Percentiles rank a stretch among this genome's conserved stretches.
phyloP scores from a whole-genome alignment of 768 basidiomycete genomes.

The Chlorophyllum brunneum region DNA sequence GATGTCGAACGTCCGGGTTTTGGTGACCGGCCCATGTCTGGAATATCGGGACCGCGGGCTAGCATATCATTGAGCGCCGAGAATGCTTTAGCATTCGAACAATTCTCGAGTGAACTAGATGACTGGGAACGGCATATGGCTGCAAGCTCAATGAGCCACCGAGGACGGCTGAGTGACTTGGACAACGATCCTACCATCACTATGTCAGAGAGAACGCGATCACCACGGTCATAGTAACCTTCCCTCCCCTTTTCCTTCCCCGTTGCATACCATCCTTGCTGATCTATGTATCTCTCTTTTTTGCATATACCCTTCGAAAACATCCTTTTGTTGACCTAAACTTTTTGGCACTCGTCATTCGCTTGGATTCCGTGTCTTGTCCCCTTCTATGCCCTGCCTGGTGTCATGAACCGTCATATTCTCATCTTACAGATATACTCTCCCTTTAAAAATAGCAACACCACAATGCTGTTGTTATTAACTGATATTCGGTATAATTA shows the following conservation, averaged over 20 bases:
- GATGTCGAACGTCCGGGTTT: conserved; percentile 81
- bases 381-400: conserved; percentile 25
- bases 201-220: conserved; percentile 61
- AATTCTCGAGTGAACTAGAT: conserved; percentile 77
- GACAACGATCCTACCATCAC: conserved; percentile 50
- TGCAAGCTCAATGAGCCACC: conserved; percentile 72
- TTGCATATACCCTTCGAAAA: conserved; percentile 46
- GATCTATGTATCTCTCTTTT: conserved; percentile 34
- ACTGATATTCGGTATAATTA: conserved; percentile 23
- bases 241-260: conserved; percentile 18
- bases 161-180: conserved; percentile 69
- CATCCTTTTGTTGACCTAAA: conserved; percentile 11
- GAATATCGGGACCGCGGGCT: conserved; percentile 49
- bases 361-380: conserved; percentile 45
- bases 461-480: conserved; percentile 7
- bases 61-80: conserved; percentile 85
- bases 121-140: conserved; percentile 79
- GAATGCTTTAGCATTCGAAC: conserved; percentile 70
- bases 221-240: conserved; percentile 46
- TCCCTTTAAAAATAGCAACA: conserved; percentile 18
- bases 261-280: conserved; percentile 18
- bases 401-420: conserved; percentile 18
- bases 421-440: conserved; percentile 31
- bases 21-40: conserved; percentile 57
- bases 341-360: conserved; percentile 40